Percentiles rank a stretch among this genome's conserved stretches.
phyloP scores from a whole-genome alignment of 2,329 filamentous ascomycete species.

The Trichoderma sp. region DNA sequence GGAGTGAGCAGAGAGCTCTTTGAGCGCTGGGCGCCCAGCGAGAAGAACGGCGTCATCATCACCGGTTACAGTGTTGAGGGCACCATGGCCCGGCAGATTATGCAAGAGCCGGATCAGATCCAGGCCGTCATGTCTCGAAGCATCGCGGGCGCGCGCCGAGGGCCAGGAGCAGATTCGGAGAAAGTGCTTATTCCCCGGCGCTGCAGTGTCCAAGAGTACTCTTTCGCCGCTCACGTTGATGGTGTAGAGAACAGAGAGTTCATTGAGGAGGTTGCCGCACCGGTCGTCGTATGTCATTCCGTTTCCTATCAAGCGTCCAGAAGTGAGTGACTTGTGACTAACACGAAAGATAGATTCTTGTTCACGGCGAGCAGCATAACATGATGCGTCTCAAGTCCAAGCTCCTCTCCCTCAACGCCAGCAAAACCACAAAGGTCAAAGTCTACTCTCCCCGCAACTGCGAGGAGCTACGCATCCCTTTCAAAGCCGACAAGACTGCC shows the following conservation, averaged over 20 bases:
- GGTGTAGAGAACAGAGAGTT: constrained; percentile 95
- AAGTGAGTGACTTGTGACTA: not conserved
- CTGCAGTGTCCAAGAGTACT: constrained; percentile 92
- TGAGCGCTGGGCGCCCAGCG: constrained; percentile 93
- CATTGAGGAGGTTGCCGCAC: constrained; percentile 89
- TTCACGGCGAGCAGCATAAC: constrained; percentile 95
- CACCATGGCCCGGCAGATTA: constrained; percentile 94
- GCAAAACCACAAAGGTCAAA: constrained; percentile 79
- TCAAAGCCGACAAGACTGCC: constrained; percentile 91
- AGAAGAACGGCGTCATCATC: constrained; percentile 97
- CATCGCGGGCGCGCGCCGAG: constrained; percentile 62
- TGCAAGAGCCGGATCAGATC: constrained; percentile 93
- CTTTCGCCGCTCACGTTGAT: constrained; percentile 95
- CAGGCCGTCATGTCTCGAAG: constrained; percentile 86
- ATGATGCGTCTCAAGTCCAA: constrained; percentile 98
- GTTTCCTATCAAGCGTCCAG: not conserved
- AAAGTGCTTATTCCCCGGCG: constrained; percentile 88
- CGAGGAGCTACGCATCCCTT: constrained; percentile 91
- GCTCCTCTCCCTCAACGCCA: constrained; percentile 85
- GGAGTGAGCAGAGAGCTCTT: constrained; percentile 90
- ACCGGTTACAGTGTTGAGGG: constrained; percentile 98
- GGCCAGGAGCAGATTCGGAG: constrained; percentile 70
- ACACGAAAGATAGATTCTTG: constrained; percentile 68
- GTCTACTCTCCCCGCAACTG: constrained; percentile 94
- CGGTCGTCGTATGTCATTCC: constrained; percentile 75